Base-by-base conservation (phyloP, 176 grass and related monocot species). In the Ananas comosus region DNA sequence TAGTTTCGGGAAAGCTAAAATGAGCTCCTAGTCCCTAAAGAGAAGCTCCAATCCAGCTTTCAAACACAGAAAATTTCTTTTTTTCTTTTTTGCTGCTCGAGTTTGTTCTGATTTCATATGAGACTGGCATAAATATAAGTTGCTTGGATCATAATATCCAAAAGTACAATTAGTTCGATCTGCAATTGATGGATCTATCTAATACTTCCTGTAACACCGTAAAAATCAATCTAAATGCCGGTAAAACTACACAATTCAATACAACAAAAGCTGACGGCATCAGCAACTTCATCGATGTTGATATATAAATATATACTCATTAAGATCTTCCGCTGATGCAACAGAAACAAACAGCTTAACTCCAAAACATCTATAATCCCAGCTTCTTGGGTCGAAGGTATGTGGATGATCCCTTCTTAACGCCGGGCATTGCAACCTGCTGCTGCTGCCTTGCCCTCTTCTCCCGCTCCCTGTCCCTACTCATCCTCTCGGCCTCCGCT, bases 381-480 rank as follows among this genome's bases (percentile, higher is more conserved):
- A 88, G 79, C 51, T 69, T 93, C 51, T 77, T 99, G 64, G 92
- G 92, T 58, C 86, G 83, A 68, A 96, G 73, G 63, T 91, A 89
- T 0, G 88, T 91, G 33, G 33, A 42, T 0, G 84, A 79, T 6
- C 94, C 87, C 63, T 89, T 82, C 81, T 89, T 92, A 66, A 99
- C n/a, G 48, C 94, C 94, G 1, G 89, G 84, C 94, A 99, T 93
- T n/a, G 82, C 73, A 64, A 99, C 87, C 79, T 88, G 86, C 56
- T 93, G 94, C 53, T 93, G 94, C 27, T 88, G 79, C 85, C 83
- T 99, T 14, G 85, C 86, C 69, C 82, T 88, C 74, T 99, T 90
- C 80, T 82, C 69, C 49, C 68, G 77, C 18, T 99, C 94, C 74
- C 72, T 90, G 74, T 88, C 80, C 73, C 85, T 99, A 11, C 76